These are phyloP conservation scores for Sphaerulina populicola DNA, from an alignment of 2,329 filamentous ascomycete species.

Conservation along the genomic window DNA sequence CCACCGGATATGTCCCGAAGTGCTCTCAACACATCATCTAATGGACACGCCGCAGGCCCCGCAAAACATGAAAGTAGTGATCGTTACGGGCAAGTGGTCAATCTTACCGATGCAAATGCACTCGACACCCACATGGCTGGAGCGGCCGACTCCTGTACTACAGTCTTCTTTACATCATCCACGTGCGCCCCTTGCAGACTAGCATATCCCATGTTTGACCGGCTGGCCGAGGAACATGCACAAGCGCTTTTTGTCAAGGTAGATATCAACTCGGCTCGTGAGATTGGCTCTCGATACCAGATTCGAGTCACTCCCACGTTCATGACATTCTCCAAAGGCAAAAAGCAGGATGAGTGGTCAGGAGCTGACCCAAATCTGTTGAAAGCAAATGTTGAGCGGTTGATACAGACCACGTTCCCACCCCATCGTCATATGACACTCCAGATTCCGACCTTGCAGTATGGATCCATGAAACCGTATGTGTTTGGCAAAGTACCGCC, in stretches of 20 bases:
- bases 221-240: constrained; percentile 63
- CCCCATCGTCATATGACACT: constrained; percentile 67
- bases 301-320: constrained; percentile 81
- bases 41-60: neutral
- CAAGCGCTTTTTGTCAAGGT: constrained; percentile 72
- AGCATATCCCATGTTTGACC: constrained; percentile 72
- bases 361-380: constrained; percentile 64
- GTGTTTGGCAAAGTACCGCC: constrained; percentile 72
- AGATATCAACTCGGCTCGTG: constrained; percentile 58
- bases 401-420: constrained; percentile 67
- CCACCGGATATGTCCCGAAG: constrained; percentile 12
- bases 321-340: constrained; percentile 62
- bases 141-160: constrained; percentile 60
- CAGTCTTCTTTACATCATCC: constrained; percentile 86
- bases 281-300: constrained; percentile 55
- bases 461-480: constrained; percentile 57
- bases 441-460: constrained; percentile 60
- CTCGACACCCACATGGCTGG: constrained; percentile 53
- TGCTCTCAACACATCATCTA: neutral
- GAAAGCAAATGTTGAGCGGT: constrained; percentile 60
- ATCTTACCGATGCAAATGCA: constrained; percentile 51
- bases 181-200: constrained; percentile 78
- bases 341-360: constrained; percentile 70
- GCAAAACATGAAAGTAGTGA: constrained; percentile 5
- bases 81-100: constrained; percentile 49